Conservation (phyloP, 1,284 basidiomycete species). For the Rhodotorula mucilaginosa region DNA sequence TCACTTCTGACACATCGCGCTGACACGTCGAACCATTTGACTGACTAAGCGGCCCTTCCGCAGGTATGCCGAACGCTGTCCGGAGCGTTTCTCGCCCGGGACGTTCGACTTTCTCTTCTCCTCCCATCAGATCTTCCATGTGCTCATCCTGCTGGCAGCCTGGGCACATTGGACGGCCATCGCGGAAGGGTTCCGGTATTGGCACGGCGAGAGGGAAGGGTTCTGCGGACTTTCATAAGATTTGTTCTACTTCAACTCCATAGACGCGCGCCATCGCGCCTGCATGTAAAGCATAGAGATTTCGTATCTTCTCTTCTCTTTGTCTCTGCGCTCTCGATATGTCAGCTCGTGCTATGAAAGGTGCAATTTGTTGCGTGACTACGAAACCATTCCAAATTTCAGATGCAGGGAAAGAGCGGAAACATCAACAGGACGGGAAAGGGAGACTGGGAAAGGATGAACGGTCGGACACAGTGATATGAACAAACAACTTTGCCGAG, state of each 20-base stretch:
- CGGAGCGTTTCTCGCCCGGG: slow-evolving; percentile 40
- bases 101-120: slow-evolving; percentile 38
- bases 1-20: not conserved
- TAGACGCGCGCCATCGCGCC: too few species aligned
- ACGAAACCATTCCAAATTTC: not conserved
- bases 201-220: slow-evolving; percentile 22
- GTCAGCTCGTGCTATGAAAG: not conserved
- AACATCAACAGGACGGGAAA: not conserved
- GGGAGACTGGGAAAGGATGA: too few species aligned
- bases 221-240: not conserved
- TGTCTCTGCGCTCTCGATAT: not conserved
- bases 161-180: slow-evolving; percentile 18
- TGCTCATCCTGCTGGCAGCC: slow-evolving; percentile 34
- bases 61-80: slow-evolving; percentile 41
- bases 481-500: too few species aligned
- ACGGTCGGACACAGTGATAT: too few species aligned
- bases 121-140: slow-evolving; percentile 44
- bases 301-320: too few species aligned
- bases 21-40: not conserved
- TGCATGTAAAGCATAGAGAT: too few species aligned
- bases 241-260: not conserved
- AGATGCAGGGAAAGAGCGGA: not conserved
- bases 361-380: not conserved
- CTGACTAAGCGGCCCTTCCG: not conserved
- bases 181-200: slow-evolving; percentile 27